Conservation (phyloP, 2,329 filamentous ascomycete genomes). For the Neocatenulostroma microsporum region DNA sequence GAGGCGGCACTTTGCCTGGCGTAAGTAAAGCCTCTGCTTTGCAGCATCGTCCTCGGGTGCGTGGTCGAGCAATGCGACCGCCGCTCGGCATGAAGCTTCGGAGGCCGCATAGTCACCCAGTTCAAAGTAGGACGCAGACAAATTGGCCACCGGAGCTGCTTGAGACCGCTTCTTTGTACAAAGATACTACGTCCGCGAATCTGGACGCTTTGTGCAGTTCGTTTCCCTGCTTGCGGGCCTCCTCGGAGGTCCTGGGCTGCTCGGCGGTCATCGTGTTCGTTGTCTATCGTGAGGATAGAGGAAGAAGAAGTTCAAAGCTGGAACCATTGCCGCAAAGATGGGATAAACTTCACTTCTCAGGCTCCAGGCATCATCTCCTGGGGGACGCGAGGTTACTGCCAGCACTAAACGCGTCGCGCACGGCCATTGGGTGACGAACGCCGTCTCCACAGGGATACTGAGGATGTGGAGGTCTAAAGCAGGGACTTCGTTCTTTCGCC, state of each 20-base stretch:
- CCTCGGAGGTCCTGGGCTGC: slow-evolving; percentile 3
- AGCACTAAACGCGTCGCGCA: no score
- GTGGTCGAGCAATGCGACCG: slow-evolving; percentile 9
- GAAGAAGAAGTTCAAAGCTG: no score
- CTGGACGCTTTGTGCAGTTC: slow-evolving; percentile 13
- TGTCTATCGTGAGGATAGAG: no score
- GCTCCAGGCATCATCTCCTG: no score
- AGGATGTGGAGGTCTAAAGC: no score
- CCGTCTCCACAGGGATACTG: no score
- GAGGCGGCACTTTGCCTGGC: slow-evolving; percentile 7
- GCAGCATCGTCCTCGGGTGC: slow-evolving; percentile 4
- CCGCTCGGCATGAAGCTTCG: slow-evolving; percentile 5
- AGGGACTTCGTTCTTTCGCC: no score
- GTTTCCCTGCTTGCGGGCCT: slow-evolving; percentile 13
- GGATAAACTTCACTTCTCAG: no score
- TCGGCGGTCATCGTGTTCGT: not conserved
- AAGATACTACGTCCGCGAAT: slow-evolving; percentile 11
- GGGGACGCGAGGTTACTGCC: no score
- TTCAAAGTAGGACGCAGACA: slow-evolving; percentile 14
- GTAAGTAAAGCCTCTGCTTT: slow-evolving; percentile 10
- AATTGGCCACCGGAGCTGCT: slow-evolving; percentile 13
- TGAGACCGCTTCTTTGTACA: slow-evolving; percentile 11
- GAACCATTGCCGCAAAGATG: no score
- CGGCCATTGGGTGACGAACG: no score
- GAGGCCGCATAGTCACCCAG: slow-evolving; percentile 11